A percentile compares a stretch with the other conserved stretches of the same genome.
Evolutionary conservation across 345 rosid genomes (phyloP).

Genomic region (Eutrema heterophyllum): DNA sequence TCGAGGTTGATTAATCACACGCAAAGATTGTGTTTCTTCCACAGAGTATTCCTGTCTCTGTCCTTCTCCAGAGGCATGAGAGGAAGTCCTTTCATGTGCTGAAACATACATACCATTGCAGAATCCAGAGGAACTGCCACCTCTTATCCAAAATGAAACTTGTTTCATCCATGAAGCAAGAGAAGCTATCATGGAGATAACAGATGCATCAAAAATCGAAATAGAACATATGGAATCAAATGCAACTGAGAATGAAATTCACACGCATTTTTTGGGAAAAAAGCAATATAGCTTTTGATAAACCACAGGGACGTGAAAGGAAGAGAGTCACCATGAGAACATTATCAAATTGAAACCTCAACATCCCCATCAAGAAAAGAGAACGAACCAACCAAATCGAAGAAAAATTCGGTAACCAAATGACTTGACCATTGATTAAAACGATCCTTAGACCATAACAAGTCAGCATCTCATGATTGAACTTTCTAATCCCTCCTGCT

Average conservation of each 20-base stretch:
- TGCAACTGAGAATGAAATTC: not conserved
- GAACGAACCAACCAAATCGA: not conserved
- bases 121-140: slow-evolving; percentile 30
- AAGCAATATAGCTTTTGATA: slow-evolving; percentile 19
- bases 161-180: slow-evolving; percentile 9
- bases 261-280: not conserved
- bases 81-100: no score
- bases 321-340: slow-evolving; percentile 19
- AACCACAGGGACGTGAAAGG: slow-evolving; percentile 13
- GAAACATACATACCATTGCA: slow-evolving; percentile 31
- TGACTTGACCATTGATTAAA: not conserved
- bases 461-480: not conserved
- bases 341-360: not conserved
- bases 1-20: slow-evolving; percentile 29
- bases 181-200: slow-evolving; percentile 11
- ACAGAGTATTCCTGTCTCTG: slow-evolving; percentile 25
- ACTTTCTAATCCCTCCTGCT: not conserved
- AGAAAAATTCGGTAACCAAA: not conserved
- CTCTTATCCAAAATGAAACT: slow-evolving; percentile 20
- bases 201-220: slow-evolving; percentile 16
- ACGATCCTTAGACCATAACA: slow-evolving; percentile 4
- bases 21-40: slow-evolving; percentile 35
- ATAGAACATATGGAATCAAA: slow-evolving; percentile 24
- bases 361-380: not conserved
- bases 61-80: no score